Evolutionary conservation across 2,329 filamentous ascomycete genomes (phyloP).

Genomic region (Harringtonia aguacate): DNA sequence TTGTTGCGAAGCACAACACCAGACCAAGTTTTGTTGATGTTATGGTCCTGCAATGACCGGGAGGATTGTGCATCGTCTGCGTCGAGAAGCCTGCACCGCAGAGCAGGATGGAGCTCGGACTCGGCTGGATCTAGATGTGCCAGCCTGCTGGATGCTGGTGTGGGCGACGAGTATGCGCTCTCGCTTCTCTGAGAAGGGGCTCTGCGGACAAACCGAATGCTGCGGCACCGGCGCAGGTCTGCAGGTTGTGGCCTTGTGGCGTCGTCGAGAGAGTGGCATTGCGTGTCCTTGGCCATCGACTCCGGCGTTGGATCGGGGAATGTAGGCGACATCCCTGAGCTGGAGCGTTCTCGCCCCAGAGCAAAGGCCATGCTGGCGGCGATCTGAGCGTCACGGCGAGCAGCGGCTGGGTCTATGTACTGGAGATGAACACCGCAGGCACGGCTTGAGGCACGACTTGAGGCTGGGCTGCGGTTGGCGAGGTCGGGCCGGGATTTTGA

Average conservation of each 20-base stretch:
- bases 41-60: not conserved
- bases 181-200: not conserved
- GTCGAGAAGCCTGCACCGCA: not conserved
- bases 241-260: not conserved
- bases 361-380: constrained; percentile 52
- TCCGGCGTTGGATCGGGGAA: constrained; percentile 1
- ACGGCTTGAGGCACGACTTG: constrained; percentile 30
- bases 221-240: constrained; percentile 33
- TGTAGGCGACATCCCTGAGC: constrained; percentile 18
- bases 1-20: constrained; percentile 4
- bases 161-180: not conserved
- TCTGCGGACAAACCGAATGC: constrained; percentile 39
- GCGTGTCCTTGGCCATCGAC: not conserved
- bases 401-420: constrained; percentile 35
- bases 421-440: constrained; percentile 34
- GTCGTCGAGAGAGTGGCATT: not conserved
- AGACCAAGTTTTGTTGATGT: constrained; percentile 8
- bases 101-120: too few relatives aligned
- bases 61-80: not conserved
- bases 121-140: not conserved
- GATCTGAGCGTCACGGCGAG: constrained; percentile 48
- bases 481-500: constrained; percentile 31
- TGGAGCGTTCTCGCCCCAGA: constrained; percentile 33
- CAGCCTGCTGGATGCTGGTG: not conserved
- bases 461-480: constrained; percentile 42